These are phyloP conservation scores for Phytophthora cactorum DNA, from an alignment of 352 stramenopile genomes.

Conservation along the genomic window DNA sequence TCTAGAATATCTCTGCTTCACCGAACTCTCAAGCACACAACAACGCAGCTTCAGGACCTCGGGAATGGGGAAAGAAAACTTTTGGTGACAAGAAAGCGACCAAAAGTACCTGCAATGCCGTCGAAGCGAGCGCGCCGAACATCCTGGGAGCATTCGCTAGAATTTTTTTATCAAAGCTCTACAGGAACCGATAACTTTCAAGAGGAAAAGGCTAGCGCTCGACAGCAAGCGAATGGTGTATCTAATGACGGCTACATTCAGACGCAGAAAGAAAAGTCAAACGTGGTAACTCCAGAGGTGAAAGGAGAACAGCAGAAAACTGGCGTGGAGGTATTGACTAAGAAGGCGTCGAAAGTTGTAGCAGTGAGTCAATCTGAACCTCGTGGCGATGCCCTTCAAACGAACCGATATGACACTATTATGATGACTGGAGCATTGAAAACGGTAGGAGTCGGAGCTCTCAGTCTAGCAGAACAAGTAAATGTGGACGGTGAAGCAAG, in stretches of 20 bases:
- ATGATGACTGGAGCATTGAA: no score
- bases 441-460: neutral
- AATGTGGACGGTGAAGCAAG: neutral
- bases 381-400: no score
- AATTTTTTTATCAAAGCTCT: neutral
- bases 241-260: neutral
- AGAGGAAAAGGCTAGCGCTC: neutral
- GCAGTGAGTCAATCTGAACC: no score
- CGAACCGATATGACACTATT: no score
- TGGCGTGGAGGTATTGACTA: no score
- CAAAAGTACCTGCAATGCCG: neutral
- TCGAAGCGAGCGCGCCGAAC: neutral
- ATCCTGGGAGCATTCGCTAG: neutral
- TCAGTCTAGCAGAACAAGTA: neutral
- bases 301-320: neutral
- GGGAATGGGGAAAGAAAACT: constrained; percentile 6
- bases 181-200: constrained; percentile 2
- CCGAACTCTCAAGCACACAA: neutral
- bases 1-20: neutral
- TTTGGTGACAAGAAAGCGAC: constrained; percentile 2
- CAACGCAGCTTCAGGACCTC: neutral
- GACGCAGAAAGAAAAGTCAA: no score
- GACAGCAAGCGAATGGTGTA: neutral
- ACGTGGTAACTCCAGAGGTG: neutral
- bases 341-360: no score